These are phyloP conservation scores for Coemansia brasiliensis DNA, from an alignment of 192 early-diverging fungal species.

Conservation along the genomic window DNA sequence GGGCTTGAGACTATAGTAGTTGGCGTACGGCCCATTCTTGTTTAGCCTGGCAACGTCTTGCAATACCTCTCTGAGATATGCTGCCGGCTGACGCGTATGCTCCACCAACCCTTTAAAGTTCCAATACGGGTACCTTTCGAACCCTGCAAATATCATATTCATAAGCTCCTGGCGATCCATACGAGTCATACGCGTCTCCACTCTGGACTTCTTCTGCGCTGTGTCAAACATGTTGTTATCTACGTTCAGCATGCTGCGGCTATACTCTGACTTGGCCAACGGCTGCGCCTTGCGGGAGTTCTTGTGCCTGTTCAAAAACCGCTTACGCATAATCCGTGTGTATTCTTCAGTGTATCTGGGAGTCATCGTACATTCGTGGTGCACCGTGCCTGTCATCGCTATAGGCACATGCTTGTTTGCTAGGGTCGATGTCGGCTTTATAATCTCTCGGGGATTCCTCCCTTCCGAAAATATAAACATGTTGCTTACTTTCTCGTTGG, in stretches of 20 bases:
- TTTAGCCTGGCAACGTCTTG: constrained; percentile 76
- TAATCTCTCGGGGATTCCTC: constrained; percentile 35
- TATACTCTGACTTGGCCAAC: constrained; percentile 36
- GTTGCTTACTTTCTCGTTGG: constrained; percentile 66
- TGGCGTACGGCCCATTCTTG: constrained; percentile 80
- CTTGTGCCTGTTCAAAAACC: constrained; percentile 57
- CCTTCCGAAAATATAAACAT: constrained; percentile 77
- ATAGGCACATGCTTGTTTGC: constrained; percentile 57
- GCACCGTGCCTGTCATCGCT: constrained; percentile 63
- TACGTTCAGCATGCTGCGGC: constrained; percentile 43
- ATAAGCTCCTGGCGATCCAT: constrained; percentile 83
- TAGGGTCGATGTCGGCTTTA: constrained; percentile 45
- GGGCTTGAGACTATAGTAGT: constrained; percentile 80
- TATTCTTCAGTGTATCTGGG: constrained; percentile 63
- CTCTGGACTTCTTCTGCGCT: constrained; percentile 48
- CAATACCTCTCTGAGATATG: constrained; percentile 83
- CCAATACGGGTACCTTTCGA: constrained; percentile 81
- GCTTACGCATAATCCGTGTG: constrained; percentile 66
- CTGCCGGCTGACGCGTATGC: constrained; percentile 75
- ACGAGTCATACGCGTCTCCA: constrained; percentile 77
- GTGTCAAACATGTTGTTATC: constrained; percentile 41
- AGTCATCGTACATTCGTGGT: constrained; percentile 71
- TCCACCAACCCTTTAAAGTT: constrained; percentile 82
- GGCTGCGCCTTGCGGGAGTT: constrained; percentile 29
- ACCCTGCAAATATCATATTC: constrained; percentile 78